phyloP scores from a whole-genome alignment of 768 basidiomycete genomes.

The Pisolithus sp. region DNA sequence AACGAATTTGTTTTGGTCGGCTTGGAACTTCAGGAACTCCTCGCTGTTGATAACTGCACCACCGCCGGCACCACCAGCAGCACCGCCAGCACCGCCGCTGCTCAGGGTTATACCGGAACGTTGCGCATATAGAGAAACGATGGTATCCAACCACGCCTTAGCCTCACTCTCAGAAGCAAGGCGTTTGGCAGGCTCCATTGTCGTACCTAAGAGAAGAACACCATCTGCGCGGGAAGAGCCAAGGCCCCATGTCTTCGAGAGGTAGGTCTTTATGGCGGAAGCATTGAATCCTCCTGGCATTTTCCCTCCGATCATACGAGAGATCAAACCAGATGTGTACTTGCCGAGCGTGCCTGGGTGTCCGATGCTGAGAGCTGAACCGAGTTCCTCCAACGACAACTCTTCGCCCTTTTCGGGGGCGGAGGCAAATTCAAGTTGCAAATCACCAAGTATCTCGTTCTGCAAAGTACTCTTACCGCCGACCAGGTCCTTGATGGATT shows the following conservation, averaged over 20 bases:
- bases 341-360: constrained; percentile 88
- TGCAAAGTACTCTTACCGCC: constrained; percentile 98
- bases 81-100: constrained; percentile 56
- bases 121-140: constrained; percentile 81
- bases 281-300: constrained; percentile 99
- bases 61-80: constrained; percentile 52
- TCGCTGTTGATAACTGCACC: constrained; percentile 95
- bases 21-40: constrained; percentile 94
- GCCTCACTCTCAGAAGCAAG: constrained; percentile 87
- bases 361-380: constrained; percentile 73
- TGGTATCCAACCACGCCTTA: constrained; percentile 85
- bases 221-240: constrained; percentile 85
- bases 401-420: constrained; percentile 99
- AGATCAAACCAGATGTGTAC: constrained; percentile 84
- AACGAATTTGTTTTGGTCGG: constrained; percentile 88
- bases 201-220: constrained; percentile 84
- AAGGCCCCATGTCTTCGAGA: constrained; percentile 94
- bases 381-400: constrained; percentile 92
- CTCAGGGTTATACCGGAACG: constrained; percentile 83
- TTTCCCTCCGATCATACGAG: constrained; percentile 88
- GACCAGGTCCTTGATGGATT: constrained; percentile 97
- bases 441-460: constrained; percentile 96
- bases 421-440: constrained; percentile 90
- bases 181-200: constrained; percentile 92
- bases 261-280: constrained; percentile 81